Evolutionary conservation across 495 filamentous ascomycete species (phyloP).

Genomic region (Lasiosphaeria ovina): DNA sequence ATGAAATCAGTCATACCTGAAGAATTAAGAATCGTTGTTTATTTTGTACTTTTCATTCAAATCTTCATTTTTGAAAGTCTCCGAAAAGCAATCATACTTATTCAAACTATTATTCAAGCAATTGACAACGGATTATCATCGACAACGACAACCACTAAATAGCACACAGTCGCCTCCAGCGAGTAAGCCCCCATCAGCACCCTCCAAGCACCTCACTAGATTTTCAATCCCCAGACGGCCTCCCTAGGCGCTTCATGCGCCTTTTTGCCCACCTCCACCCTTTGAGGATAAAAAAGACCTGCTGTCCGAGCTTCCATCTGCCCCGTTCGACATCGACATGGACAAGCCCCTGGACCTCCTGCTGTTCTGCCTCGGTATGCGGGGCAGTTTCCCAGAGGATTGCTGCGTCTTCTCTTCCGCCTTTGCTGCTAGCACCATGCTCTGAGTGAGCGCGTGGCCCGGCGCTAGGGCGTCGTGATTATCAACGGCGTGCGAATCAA

Average conservation of each 20-base stretch:
- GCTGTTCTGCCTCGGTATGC: not conserved
- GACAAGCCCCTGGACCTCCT: conserved; percentile 8
- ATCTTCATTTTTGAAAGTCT: not conserved
- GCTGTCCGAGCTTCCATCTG: not conserved
- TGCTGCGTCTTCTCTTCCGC: conserved; percentile 12
- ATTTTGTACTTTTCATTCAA: not conserved
- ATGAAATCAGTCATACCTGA: too few relatives aligned
- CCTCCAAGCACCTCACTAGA: not conserved
- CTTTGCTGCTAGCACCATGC: conserved; percentile 5
- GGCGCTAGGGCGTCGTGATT: not conserved
- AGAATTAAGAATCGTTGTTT: too few relatives aligned
- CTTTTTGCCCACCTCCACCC: conserved; percentile 19
- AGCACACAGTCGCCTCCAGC: too few relatives aligned
- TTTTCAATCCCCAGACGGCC: not conserved
- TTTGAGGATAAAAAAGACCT: conserved; percentile 19
- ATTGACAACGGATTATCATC: too few relatives aligned
- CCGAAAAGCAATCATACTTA: too few relatives aligned
- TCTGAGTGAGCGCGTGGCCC: conserved; percentile 14
- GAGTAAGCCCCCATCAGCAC: too few relatives aligned
- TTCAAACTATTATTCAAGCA: too few relatives aligned
- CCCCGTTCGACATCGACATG: not conserved
- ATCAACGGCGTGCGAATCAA: not conserved
- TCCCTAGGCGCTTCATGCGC: conserved; percentile 2
- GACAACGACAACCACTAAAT: too few relatives aligned
- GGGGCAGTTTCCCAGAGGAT: not conserved